These are phyloP conservation scores for Populus trichocarpa DNA, from an alignment of 441 rosid genomes.

Conservation along the genomic window DNA sequence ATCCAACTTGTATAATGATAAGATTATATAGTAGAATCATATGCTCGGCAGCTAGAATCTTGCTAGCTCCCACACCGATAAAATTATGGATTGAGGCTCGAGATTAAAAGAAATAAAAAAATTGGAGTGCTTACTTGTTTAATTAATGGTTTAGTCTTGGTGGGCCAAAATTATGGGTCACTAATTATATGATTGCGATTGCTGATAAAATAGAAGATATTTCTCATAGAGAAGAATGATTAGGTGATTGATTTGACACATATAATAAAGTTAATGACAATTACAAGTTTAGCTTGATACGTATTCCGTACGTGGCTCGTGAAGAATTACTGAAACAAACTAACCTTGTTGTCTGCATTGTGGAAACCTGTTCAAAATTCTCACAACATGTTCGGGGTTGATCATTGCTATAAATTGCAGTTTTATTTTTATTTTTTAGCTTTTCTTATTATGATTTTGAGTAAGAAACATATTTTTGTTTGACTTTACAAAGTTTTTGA, in stretches of 20 bases:
- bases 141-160: not conserved
- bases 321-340: not conserved
- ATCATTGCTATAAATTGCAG: too few relatives aligned
- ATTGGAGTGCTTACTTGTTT: not conserved
- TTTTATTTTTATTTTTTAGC: too few relatives aligned
- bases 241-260: constrained; percentile 13
- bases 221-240: constrained; percentile 15
- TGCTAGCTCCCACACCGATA: constrained; percentile 6
- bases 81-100: not conserved
- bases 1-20: not conserved
- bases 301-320: not conserved
- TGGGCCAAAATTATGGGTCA: not conserved
- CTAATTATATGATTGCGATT: constrained; percentile 4
- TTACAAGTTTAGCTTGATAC: not conserved
- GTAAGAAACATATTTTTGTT: too few relatives aligned
- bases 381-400: not conserved
- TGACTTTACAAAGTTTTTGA: too few relatives aligned
- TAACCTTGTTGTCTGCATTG: not conserved
- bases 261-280: constrained; percentile 5
- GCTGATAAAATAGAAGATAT: not conserved
- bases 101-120: not conserved
- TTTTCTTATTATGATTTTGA: too few relatives aligned
- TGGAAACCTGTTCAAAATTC: not conserved
- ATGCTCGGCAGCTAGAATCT: constrained; percentile 14
- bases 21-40: not conserved